Evolutionary conservation across 768 basidiomycete genomes (phyloP).

Genomic region (Kwoniella newhampshirensis): DNA sequence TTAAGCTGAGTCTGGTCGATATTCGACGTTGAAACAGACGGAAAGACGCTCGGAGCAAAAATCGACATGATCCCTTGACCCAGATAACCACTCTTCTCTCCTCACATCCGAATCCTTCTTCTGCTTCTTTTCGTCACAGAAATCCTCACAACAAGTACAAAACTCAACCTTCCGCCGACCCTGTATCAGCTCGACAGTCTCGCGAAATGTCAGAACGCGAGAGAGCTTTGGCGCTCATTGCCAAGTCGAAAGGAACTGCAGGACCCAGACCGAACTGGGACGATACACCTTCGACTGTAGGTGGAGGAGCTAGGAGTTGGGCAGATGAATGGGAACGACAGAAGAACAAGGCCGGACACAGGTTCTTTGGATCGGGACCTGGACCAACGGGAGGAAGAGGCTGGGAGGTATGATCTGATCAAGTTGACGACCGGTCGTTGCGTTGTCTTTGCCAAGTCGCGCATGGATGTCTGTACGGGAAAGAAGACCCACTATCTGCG

Average conservation of each 20-base stretch:
- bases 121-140: not conserved
- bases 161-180: no score
- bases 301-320: constrained; percentile 26
- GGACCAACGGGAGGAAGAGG: constrained; percentile 8
- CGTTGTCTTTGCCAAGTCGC: no score
- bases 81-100: constrained; percentile 37
- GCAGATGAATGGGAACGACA: constrained; percentile 42
- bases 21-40: constrained; percentile 26
- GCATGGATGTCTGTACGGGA: no score
- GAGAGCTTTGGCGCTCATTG: constrained; percentile 46
- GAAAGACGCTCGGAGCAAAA: constrained; percentile 46
- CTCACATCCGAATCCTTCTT: constrained; percentile 11
- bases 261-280: constrained; percentile 26
- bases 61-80: constrained; percentile 47
- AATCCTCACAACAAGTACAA: constrained; percentile 6
- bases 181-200: constrained; percentile 26
- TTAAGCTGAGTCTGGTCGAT: not conserved
- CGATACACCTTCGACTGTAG: constrained; percentile 38
- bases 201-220: constrained; percentile 43
- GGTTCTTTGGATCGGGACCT: constrained; percentile 27
- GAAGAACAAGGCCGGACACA: constrained; percentile 38
- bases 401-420: constrained; percentile 25
- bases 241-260: constrained; percentile 22
- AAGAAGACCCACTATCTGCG: no score
- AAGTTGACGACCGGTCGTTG: no score